Conservation (phyloP, 2,329 filamentous ascomycete species). For the Alternaria sp. region DNA sequence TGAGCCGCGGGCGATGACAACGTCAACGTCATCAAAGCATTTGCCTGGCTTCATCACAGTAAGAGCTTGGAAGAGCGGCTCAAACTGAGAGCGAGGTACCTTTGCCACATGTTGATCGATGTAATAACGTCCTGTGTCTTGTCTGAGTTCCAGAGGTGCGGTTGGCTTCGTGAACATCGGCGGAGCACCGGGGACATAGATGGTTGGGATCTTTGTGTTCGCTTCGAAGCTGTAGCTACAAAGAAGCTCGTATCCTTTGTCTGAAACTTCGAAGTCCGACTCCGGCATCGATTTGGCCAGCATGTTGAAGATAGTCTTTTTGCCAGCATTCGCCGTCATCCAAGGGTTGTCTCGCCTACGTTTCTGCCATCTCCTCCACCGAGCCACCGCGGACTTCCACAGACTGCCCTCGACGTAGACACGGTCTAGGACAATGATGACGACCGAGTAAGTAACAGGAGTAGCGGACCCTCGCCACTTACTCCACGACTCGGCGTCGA, state of each 20-base stretch:
- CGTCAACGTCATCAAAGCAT: neutral
- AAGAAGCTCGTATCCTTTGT: neutral
- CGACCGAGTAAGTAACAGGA: neutral
- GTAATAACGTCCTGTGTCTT: neutral
- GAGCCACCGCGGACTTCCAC: neutral
- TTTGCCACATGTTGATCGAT: conserved; percentile 1
- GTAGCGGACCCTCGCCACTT: neutral
- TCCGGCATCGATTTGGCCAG: neutral
- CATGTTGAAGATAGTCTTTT: neutral
- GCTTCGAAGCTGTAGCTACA: conserved; percentile 2
- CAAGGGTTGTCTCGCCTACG: neutral
- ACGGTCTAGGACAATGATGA: neutral
- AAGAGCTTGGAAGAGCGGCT: conserved; percentile 6
- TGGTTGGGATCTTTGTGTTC: neutral
- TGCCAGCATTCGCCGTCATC: neutral
- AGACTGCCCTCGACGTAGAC: neutral
- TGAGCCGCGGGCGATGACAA: neutral
- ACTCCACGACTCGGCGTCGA: neutral
- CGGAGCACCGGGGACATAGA: neutral
- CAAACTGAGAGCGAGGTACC: neutral
- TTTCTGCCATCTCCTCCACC: neutral
- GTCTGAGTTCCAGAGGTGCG: neutral
- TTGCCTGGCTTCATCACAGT: conserved; percentile 1
- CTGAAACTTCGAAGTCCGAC: neutral
- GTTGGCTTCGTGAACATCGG: conserved; percentile 1